These are phyloP conservation scores for Verticillium zaregamsianum DNA, from an alignment of 2,329 filamentous ascomycete genomes.

Conservation along the genomic window DNA sequence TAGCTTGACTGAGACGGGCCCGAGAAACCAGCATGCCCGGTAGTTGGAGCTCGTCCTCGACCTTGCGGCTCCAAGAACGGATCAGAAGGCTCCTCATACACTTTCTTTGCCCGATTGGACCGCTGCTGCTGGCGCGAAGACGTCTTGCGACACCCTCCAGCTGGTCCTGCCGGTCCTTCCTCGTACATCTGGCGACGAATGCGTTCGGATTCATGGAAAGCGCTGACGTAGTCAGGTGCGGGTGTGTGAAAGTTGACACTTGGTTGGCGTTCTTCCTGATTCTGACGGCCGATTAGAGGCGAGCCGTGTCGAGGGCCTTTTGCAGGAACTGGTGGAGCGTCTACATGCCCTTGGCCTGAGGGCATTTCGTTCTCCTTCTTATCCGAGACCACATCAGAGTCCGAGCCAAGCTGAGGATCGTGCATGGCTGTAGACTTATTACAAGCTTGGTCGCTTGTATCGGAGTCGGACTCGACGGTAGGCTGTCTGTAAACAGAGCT, in stretches of 20 bases:
- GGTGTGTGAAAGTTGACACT: neutral
- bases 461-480: neutral
- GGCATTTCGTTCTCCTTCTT: neutral
- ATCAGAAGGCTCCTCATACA: neutral
- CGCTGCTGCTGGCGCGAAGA: neutral
- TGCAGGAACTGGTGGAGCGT: neutral
- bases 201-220: neutral
- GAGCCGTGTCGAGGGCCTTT: neutral
- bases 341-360: neutral
- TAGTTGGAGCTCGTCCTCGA: neutral
- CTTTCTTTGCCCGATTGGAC: neutral
- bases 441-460: neutral
- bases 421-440: neutral
- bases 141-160: neutral
- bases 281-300: neutral
- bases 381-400: neutral
- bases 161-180: neutral
- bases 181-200: conserved; percentile 1
- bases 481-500: neutral
- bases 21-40: neutral
- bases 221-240: neutral
- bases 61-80: neutral
- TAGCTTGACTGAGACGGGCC: neutral
- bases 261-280: neutral
- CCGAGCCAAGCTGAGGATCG: neutral